Evolutionary conservation across 768 basidiomycete species (phyloP), one percentile per base, ranked within the genome.

Genomic region (Tylopilus sp.): DNA sequence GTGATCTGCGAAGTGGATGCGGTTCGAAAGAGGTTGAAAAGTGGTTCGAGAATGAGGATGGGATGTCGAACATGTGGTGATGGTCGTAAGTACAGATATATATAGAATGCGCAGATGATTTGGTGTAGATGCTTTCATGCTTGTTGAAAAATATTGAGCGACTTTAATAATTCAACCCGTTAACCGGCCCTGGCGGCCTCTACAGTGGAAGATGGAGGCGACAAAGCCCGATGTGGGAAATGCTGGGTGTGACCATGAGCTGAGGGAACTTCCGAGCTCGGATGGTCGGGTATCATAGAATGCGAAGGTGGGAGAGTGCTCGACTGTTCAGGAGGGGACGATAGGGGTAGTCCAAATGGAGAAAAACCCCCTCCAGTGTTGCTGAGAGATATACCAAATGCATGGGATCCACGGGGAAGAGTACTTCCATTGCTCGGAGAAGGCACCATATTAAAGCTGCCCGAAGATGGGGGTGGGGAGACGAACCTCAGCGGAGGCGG

Each of bases 111-210:
- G 67, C 67, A 69, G 69, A 69, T 69, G 63, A 53, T 64, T 62
- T 68, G 69, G 61, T 68, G 65, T 69, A 69, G 69, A 69, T 69
- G 67, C 62, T 71, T 40, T 70, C 69, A 63, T 69, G 67, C 67
- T 69, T 62, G 62, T 65, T 67, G 65, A 44, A 62, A 63, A 68
- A 69, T 69, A 69, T 67, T 65, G 65, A 70, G 67, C 63, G 61
- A 69, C 48, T 59, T 67, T 66, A 65, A 69, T 70, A 70, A 68
- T 63, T 65, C 63, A 65, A 51, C 67, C 67, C 63, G 66, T 68
- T 69, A 69, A 69, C 67, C 67, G 67, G 67, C 67, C 69, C 67
- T 69, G 61, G 67, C 52, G 69, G 69, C 67, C 67, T 69, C 67
- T 69, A 69, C 60, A 61, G 69, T 69, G 61, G 65, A 69, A 57